Percentiles rank a stretch among this genome's conserved stretches.
phyloP scores from a whole-genome alignment of 1,139 yeast genomes.

The Scheffersomyces illinoinensis region DNA sequence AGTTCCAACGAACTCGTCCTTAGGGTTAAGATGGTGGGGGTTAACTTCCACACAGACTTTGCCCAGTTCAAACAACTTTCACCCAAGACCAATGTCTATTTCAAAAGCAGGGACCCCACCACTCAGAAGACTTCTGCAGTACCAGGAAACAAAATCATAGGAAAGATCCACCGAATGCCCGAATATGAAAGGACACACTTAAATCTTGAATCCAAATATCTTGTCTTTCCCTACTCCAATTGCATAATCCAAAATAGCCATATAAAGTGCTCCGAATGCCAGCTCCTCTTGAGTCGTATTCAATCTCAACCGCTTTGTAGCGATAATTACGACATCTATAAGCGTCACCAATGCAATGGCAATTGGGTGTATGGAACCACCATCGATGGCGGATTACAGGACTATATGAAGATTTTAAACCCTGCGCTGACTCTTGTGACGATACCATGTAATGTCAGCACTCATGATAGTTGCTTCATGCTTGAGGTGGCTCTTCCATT shows the following conservation, averaged over 20 bases:
- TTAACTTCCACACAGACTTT: constrained; percentile 28
- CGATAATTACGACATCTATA: constrained; percentile 11
- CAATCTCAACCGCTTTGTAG: constrained; percentile 3
- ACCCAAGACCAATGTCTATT: not conserved
- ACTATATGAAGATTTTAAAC: constrained; percentile 28
- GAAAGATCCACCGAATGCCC: constrained; percentile 19
- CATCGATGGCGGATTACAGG: constrained; percentile 45
- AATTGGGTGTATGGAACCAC: constrained; percentile 35
- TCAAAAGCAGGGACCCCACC: not conserved
- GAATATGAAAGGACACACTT: constrained; percentile 5
- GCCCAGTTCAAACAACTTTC: constrained; percentile 12
- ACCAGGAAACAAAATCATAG: constrained; percentile 36
- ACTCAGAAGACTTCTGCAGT: constrained; percentile 18
- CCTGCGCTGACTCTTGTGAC: constrained; percentile 27
- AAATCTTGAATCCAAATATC: constrained; percentile 20
- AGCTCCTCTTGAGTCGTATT: constrained; percentile 3
- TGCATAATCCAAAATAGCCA: constrained; percentile 27
- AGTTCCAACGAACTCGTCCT: constrained; percentile 26
- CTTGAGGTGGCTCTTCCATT: constrained; percentile 40
- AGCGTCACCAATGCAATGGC: constrained; percentile 21
- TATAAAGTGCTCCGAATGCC: constrained; percentile 26
- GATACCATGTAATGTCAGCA: constrained; percentile 32
- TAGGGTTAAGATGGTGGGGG: constrained; percentile 32
- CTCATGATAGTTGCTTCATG: constrained; percentile 40
- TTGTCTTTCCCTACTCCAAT: constrained; percentile 39